phyloP scores from a whole-genome alignment of 306 rosid genomes.

The Lablab purpureus region DNA sequence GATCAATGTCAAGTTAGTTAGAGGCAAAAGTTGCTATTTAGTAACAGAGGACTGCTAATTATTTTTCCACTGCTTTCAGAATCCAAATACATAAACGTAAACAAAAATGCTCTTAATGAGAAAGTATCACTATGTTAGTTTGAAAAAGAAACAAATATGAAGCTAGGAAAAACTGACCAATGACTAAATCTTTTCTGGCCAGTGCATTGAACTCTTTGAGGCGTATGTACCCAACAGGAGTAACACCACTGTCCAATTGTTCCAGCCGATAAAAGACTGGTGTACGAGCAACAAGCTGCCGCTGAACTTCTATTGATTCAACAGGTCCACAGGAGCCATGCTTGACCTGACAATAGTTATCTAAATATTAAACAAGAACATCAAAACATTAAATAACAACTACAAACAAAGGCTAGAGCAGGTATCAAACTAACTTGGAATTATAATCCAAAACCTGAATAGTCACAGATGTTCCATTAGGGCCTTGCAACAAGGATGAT shows the following conservation, averaged over 20 bases:
- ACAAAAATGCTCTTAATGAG: slow-evolving; percentile 10
- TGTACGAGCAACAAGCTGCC: slow-evolving; percentile 92
- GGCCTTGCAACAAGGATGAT: slow-evolving; percentile 87
- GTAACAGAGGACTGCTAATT: slow-evolving; percentile 29
- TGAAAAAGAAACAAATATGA: neutral
- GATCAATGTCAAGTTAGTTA: neutral
- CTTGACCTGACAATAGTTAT: slow-evolving; percentile 69
- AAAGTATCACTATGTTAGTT: slow-evolving; percentile 7
- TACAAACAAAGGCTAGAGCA: slow-evolving; percentile 43
- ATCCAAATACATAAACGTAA: neutral
- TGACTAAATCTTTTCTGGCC: slow-evolving; percentile 90
- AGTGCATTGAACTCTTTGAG: slow-evolving; percentile 97
- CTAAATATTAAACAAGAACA: slow-evolving; percentile 46
- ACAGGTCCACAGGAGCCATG: slow-evolving; percentile 92
- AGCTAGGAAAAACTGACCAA: slow-evolving; percentile 61
- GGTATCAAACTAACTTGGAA: slow-evolving; percentile 53
- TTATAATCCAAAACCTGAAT: slow-evolving; percentile 79
- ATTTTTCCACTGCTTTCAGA: neutral
- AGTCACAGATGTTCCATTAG: slow-evolving; percentile 85
- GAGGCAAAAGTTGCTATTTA: slow-evolving; percentile 9
- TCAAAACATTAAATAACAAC: slow-evolving; percentile 2
- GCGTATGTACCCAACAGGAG: slow-evolving; percentile 83
- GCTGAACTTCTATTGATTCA: slow-evolving; percentile 73
- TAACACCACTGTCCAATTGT: slow-evolving; percentile 64
- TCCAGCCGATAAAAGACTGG: slow-evolving; percentile 91